A percentile compares a stretch with the other conserved stretches of the same genome.
These are phyloP conservation scores for Mycena capillaripes DNA, from an alignment of 768 basidiomycete species.

Conservation along the genomic window DNA sequence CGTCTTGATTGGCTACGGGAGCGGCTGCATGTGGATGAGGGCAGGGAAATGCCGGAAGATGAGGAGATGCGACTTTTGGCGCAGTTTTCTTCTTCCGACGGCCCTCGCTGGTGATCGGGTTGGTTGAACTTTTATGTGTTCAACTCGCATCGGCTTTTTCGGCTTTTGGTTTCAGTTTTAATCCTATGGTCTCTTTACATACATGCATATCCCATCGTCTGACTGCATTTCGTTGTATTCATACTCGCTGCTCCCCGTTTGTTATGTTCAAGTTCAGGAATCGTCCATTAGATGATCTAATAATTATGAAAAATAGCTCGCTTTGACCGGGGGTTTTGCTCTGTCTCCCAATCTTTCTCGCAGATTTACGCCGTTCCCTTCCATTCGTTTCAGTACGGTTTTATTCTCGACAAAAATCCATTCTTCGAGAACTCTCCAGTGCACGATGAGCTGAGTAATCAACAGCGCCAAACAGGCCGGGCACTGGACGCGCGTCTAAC, in stretches of 20 bases:
- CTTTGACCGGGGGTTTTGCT: not conserved
- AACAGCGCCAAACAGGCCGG: slow-evolving; percentile 1
- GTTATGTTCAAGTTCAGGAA: too few relatives aligned
- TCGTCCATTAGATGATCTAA: too few relatives aligned
- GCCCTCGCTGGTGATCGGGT: slow-evolving; percentile 9
- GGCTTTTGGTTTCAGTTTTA: not conserved
- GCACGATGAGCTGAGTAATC: not conserved
- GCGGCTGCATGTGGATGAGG: slow-evolving; percentile 24
- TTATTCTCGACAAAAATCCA: not conserved
- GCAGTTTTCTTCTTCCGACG: slow-evolving; percentile 25
- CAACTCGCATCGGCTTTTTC: not conserved
- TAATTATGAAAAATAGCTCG: not conserved
- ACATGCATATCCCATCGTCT: not conserved
- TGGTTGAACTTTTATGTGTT: not conserved
- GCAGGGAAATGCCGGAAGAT: slow-evolving; percentile 29
- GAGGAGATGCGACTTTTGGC: slow-evolving; percentile 27
- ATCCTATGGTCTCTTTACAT: not conserved
- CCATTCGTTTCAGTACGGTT: too few relatives aligned
- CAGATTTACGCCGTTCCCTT: too few relatives aligned
- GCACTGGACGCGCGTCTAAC: slow-evolving; percentile 20
- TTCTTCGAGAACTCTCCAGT: slow-evolving; percentile 8
- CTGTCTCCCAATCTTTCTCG: not conserved
- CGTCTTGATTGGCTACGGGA: slow-evolving; percentile 29
- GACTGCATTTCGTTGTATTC: not conserved
- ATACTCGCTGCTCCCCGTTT: too few relatives aligned